Evolutionary conservation across 176 grass and related monocot species (phyloP).

Genomic region (Carex cristatella): DNA sequence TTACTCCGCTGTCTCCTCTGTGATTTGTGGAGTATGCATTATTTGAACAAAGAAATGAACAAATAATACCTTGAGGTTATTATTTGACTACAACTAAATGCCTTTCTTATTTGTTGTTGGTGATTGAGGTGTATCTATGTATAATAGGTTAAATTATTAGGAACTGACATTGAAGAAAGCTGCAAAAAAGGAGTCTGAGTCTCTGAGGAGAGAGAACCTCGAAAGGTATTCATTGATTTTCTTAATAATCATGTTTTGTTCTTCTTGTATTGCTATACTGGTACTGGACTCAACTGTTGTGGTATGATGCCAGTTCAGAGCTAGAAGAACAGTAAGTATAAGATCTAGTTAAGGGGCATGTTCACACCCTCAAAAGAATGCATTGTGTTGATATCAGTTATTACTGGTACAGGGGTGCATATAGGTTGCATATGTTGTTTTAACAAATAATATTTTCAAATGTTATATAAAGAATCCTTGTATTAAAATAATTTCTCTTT

Average conservation of each 20-base stretch:
- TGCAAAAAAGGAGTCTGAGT: slow-evolving; percentile 37
- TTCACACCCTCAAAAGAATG: too few relatives aligned
- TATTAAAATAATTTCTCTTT: too few relatives aligned
- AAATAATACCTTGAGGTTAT: slow-evolving; percentile 92
- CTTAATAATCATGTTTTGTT: neutral
- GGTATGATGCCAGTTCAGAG: neutral
- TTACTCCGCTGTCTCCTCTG: too few relatives aligned
- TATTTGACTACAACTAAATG: slow-evolving; percentile 3
- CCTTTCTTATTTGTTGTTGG: slow-evolving; percentile 18
- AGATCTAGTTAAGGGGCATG: too few relatives aligned
- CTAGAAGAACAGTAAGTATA: too few relatives aligned
- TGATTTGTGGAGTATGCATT: too few relatives aligned
- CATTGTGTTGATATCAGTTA: too few relatives aligned
- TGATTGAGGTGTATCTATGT: slow-evolving; percentile 4
- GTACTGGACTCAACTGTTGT: neutral
- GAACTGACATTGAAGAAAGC: slow-evolving; percentile 89
- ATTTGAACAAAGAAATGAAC: slow-evolving; percentile 64
- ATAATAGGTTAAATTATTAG: slow-evolving; percentile 29
- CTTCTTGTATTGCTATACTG: slow-evolving; percentile 11
- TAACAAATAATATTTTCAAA: too few relatives aligned
- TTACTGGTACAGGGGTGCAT: too few relatives aligned
- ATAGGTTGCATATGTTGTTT: too few relatives aligned
- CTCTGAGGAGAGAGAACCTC: slow-evolving; percentile 27
- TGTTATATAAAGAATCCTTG: too few relatives aligned
- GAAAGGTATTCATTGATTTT: slow-evolving; percentile 32